phyloP scores from a whole-genome alignment of 345 rosid species.

The Pistacia atlantica region DNA sequence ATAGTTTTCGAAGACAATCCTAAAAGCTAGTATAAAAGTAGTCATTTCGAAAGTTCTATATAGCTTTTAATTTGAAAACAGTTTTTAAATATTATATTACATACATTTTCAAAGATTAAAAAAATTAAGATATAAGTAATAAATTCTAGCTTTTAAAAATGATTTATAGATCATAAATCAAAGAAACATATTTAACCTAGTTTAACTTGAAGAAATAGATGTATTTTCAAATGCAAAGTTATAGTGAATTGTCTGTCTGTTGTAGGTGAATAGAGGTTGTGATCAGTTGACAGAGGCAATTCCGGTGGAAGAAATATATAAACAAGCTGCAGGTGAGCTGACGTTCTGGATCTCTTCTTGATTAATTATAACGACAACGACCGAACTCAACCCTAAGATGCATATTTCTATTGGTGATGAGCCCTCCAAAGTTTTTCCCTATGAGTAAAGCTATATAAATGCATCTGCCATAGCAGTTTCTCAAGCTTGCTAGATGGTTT shows the following conservation, averaged over 20 bases:
- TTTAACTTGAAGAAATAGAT: no score
- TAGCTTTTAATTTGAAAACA: no score
- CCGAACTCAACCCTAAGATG: not conserved
- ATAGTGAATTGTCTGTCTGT: conserved; percentile 23
- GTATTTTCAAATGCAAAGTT: no score
- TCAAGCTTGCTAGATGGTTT: not conserved
- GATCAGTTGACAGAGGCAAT: conserved; percentile 42
- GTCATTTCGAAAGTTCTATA: no score
- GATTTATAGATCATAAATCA: no score
- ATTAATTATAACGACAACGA: conserved; percentile 15
- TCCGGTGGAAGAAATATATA: conserved; percentile 49
- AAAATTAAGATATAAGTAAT: no score
- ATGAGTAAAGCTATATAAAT: not conserved
- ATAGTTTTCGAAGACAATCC: no score
- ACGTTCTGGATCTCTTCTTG: conserved; percentile 43
- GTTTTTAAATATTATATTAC: no score
- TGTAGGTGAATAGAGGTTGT: conserved; percentile 37
- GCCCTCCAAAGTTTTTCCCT: not conserved
- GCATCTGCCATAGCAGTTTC: not conserved
- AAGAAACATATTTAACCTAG: no score
- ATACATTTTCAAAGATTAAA: no score
- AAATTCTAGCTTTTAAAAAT: no score
- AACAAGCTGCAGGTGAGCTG: conserved; percentile 65
- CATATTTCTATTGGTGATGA: not conserved
- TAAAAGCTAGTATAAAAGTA: no score